Percentiles rank a stretch among this genome's conserved stretches.
These are phyloP conservation scores for Cytidiella melzeri DNA, from an alignment of 768 basidiomycete species.

Conservation along the genomic window DNA sequence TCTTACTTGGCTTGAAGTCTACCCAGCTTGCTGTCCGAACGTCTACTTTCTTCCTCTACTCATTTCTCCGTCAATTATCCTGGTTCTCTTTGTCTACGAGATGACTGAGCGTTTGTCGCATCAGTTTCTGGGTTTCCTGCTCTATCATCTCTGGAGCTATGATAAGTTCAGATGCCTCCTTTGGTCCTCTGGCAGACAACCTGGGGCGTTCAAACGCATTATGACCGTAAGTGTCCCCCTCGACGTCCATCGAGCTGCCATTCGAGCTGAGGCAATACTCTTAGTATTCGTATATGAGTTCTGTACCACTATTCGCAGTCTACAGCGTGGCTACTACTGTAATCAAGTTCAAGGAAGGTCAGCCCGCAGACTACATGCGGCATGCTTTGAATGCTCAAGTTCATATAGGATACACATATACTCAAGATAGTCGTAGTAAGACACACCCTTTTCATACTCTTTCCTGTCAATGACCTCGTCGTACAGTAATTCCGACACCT, in stretches of 20 bases:
- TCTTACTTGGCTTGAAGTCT: background rate
- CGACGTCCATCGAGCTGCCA: background rate
- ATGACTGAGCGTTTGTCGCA: constrained; percentile 3
- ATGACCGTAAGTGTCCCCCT: constrained; percentile 65
- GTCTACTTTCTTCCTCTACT: background rate
- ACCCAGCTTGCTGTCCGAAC: background rate
- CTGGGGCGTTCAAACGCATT: constrained; percentile 80
- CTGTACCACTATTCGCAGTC: constrained; percentile 57
- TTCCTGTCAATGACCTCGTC: background rate
- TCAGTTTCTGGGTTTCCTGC: constrained; percentile 58
- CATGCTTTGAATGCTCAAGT: background rate
- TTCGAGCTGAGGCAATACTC: background rate
- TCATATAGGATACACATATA: constrained; percentile 33
- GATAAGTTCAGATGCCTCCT: constrained; percentile 69
- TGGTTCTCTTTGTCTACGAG: background rate
- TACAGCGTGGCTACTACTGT: constrained; percentile 57
- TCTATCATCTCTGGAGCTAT: constrained; percentile 76
- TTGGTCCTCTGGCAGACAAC: constrained; percentile 72
- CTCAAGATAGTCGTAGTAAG: constrained; percentile 27
- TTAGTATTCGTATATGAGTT: constrained; percentile 75
- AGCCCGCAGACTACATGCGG: constrained; percentile 17
- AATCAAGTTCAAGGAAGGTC: constrained; percentile 73
- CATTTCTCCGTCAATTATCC: constrained; percentile 9
- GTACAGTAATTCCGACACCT: constrained; percentile 46
- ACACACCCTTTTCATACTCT: constrained; percentile 19